Base-by-base conservation (phyloP, 257 asterid species). In the Solanum boliviense region DNA sequence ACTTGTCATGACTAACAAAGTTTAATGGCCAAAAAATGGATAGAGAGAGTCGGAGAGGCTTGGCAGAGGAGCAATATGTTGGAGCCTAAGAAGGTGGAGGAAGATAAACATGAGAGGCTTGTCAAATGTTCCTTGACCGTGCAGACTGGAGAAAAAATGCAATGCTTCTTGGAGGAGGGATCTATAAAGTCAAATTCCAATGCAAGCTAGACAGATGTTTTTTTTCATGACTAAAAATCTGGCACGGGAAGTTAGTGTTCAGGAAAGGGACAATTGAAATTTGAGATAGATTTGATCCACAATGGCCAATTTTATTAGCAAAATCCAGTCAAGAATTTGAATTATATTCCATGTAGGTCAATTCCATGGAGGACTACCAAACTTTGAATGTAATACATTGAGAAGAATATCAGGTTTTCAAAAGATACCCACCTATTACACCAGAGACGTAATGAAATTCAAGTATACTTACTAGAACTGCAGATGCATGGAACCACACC, bases 401-500 rank as follows among this genome's bases (percentile, higher is more conserved):
- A 46, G 27, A 29, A 82, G 32, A 16, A 16, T 25, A 79, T 46
- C 68, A 82, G 41, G 85, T 18, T 82, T 82, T 31, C 68, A 81
- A 18, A 81, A 48, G 41, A 82, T 82, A 46, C 41, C 41, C 41
- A 48, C 38, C 27, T 82, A 29, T 48, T 48, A 46, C 41, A 82
- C 85, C 85, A 27, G 39, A 82, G 70, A 48, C 15, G 12, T 48
- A 82, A 48, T 31, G 27, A 29, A 81, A 81, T 48, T 82, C 52
- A 86, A 84, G 84, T 38, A 68, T 62, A 94, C 98, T 94, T 84
- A 92, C 97, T 90, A 75, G 84, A 88, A 83, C 32, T 83, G 90
- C 83, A 86, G 90, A 87, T 67, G 83, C 84, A 87, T 88, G 90
- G 67, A 32, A 78, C 72, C 88, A 65, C 87, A 89, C 89, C 95